Base-by-base conservation (phyloP, 805 yeast species). In the Candida takata region DNA sequence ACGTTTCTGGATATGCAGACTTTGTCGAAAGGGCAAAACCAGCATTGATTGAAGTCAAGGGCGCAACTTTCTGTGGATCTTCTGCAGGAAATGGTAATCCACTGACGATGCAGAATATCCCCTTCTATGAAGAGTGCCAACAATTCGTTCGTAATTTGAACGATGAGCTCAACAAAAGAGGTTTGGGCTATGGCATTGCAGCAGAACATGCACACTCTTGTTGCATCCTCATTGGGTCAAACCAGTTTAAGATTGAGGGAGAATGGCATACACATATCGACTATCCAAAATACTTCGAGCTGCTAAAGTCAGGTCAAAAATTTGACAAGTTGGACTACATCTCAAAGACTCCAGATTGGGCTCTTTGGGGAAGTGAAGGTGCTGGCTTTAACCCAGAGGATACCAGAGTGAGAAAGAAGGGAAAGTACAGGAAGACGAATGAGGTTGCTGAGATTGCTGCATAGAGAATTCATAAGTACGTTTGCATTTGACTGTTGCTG, bases 201-300 rank as follows among this genome's bases (percentile, higher is more conserved):
- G 95, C 96, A 0, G 96, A 88, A 58, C 97, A 87, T 57, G 95
- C 95, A 0, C 97, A 87, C 56, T 82, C 95, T 3, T 88, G 95
- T 61, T 88, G 96, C 64, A 81, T 88, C 14, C 65, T 87, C 45
- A 74, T 88, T 48, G 96, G 95, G 0, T 81, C 80, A 45, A 67
- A 65, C 27, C 75, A 77, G 50, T 87, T 86, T 67, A 67, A 74
- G 43, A 77, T 78, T 39, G 60, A 81, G 52, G 79, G 72, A 24
- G 74, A 70, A 45, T 87, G 97, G 97, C 71, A 75, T 57, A 87
- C 97, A 1, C 96, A 87, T 55, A 87, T 87, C 36, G 82, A 87
- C 58, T 88, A 87, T 55, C 71, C 74, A 4, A 75, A 64, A 41
- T 87, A 81, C 56, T 88, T 87, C 51, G 71, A 78, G 50, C 62